Conservation (phyloP, 208 protist genomes). For the Trypanosoma avium region DNA sequence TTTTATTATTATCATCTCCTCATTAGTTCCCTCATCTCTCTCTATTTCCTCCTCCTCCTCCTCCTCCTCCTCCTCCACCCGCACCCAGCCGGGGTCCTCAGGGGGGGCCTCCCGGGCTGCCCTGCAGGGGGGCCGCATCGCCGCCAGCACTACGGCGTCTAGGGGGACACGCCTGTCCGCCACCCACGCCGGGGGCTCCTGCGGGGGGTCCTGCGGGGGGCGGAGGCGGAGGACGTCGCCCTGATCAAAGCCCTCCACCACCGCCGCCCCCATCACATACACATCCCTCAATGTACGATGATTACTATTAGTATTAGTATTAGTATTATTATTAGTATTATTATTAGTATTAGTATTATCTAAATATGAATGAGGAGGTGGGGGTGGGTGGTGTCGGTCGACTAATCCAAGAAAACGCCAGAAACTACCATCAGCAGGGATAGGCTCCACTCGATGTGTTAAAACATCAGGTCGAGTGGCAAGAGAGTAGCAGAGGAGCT, state of each 20-base stretch:
- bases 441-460: slow-evolving; percentile 45
- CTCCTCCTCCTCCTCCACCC: slow-evolving; percentile 6
- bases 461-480: slow-evolving; percentile 72
- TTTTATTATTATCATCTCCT: slow-evolving; percentile 14
- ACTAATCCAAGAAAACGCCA: slow-evolving; percentile 84
- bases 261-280: slow-evolving; percentile 80
- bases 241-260: slow-evolving; percentile 80
- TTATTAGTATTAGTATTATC: no score
- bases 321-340: no score
- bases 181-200: slow-evolving; percentile 49
- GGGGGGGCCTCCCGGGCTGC: slow-evolving; percentile 58
- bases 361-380: slow-evolving; percentile 31
- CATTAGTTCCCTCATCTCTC: neutral
- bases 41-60: slow-evolving; percentile 18
- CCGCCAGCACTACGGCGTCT: slow-evolving; percentile 74
- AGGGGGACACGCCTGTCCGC: slow-evolving; percentile 71
- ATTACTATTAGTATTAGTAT: no score
- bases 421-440: slow-evolving; percentile 57
- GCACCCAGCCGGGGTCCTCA: slow-evolving; percentile 64
- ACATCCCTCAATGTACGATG: no score
- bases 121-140: slow-evolving; percentile 78
- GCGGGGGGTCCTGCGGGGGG: no score
- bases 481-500: slow-evolving; percentile 69
- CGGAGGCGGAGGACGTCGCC: slow-evolving; percentile 78
- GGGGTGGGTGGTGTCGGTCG: slow-evolving; percentile 52